Evolutionary conservation across 2,329 filamentous ascomycete genomes (phyloP), one percentile per base, ranked within the genome.

Genomic region (Neurospora sp.): DNA sequence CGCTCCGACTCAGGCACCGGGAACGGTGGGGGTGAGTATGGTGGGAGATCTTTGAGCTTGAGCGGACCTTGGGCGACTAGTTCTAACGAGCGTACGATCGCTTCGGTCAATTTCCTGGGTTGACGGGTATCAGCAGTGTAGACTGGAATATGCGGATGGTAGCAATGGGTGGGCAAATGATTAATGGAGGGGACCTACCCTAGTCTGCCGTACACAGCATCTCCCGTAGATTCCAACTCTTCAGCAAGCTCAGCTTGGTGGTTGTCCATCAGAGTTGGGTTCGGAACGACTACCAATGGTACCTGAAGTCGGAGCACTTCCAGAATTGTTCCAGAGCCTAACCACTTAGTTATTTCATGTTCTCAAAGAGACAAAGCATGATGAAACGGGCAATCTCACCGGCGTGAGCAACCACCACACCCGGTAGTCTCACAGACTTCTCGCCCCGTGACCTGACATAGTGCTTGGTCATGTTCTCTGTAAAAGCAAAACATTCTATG

Each of bases 241-340:
- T 89, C 84, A 0, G 95, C 95, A 69, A 99, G 86, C 79, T 98
- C 93, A 23, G 89, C 86, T 80, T 99, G 96, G 78, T 99, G 96
- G 76, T 99, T 95, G 77, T 96, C 90, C 75, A 97, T 86, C 0
- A 99, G 86, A 7, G 84, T 83, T 1, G 89, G 85, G 78, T 99
- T 99, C 2, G 95, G 92, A 2, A 99, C 93, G 0, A 97, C 93
- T 67, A 99, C 86, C n/a, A 98, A 82, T 2, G 92, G 90, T 0
- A 93, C 83, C 15, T 88, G 87, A 68, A 91, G 82, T 62, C 92
- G 88, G 72, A 96, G 87, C 0, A 90, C 93, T 78, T 94, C 93
- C 0, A 98, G 84, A 38, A 98, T 93, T 3, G 93, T 93, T 9
- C 96, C 96, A 13, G 95, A 94, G 17, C 95, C 94, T 97, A 68